phyloP scores from a whole-genome alignment of 371 early-diverging fungal genomes.

The Apophysomyces ossiformis region DNA sequence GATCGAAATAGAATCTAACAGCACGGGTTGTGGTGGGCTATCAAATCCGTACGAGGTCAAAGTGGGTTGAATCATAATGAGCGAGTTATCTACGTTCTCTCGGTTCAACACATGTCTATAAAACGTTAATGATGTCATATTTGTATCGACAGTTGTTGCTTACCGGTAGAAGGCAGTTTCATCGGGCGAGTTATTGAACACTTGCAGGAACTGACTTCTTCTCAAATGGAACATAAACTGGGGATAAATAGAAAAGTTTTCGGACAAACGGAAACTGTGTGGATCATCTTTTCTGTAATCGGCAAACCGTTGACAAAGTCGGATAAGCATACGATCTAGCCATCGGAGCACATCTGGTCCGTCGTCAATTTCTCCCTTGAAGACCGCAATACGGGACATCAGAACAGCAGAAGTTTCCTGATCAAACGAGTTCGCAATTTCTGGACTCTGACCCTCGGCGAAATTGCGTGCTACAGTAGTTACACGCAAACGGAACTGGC shows the following conservation, averaged over 20 bases:
- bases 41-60: constrained; percentile 94
- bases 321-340: constrained; percentile 99
- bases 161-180: constrained; percentile 97
- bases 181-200: constrained; percentile 99
- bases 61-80: constrained; percentile 99
- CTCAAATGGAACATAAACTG: constrained; percentile 99
- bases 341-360: constrained; percentile 98
- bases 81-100: constrained; percentile 94
- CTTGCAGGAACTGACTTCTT: constrained; percentile 98
- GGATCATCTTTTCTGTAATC: constrained; percentile 98
- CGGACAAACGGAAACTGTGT: constrained; percentile 88
- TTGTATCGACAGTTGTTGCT: background rate
- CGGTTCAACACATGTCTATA: constrained; percentile 88
- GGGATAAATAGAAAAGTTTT: constrained; percentile 98
- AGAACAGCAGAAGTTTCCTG: constrained; percentile 99
- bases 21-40: constrained; percentile 90
- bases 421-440: constrained; percentile 95
- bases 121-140: constrained; percentile 13
- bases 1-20: constrained; percentile 97
- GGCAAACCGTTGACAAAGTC: constrained; percentile 97
- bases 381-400: constrained; percentile 98
- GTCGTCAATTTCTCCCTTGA: constrained; percentile 98
- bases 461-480: constrained; percentile 96
- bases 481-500: constrained; percentile 90
- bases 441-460: constrained; percentile 88